Evolutionary conservation across 305 asterid genomes (phyloP).

Genomic region (Solanum chacoense): DNA sequence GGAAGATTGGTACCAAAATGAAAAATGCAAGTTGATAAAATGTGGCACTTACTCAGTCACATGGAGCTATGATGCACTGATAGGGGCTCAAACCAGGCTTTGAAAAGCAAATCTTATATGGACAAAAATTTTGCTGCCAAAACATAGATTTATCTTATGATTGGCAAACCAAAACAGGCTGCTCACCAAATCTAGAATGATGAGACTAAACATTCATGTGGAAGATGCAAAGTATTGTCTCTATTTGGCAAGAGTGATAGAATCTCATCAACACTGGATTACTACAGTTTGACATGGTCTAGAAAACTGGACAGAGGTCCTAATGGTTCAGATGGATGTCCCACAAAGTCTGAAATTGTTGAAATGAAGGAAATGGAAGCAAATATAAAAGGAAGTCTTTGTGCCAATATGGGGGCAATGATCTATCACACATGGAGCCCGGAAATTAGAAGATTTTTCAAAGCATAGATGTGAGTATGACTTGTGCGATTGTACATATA

Average conservation of each 20-base stretch:
- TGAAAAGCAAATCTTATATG: not conserved
- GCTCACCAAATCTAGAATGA: not conserved
- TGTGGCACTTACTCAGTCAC: not conserved
- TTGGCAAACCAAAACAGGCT: not conserved
- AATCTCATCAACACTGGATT: not conserved
- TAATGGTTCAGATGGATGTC: not conserved
- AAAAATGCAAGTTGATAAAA: not conserved
- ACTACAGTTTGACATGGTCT: not conserved
- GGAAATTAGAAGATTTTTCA: not conserved
- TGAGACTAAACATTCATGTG: not conserved
- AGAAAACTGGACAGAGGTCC: not conserved
- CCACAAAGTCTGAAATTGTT: not conserved
- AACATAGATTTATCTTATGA: not conserved
- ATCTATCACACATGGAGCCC: not conserved
- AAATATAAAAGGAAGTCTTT: not conserved
- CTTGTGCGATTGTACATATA: not conserved
- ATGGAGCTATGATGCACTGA: not conserved
- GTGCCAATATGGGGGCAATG: not conserved
- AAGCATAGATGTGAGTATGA: not conserved
- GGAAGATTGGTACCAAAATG: not conserved
- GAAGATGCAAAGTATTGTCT: not conserved
- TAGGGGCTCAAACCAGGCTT: not conserved
- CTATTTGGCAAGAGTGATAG: not conserved
- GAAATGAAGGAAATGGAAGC: not conserved
- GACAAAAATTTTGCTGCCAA: not conserved